These are phyloP conservation scores for Fusarium graminum DNA, from an alignment of 2,329 filamentous ascomycete species.

Conservation along the genomic window DNA sequence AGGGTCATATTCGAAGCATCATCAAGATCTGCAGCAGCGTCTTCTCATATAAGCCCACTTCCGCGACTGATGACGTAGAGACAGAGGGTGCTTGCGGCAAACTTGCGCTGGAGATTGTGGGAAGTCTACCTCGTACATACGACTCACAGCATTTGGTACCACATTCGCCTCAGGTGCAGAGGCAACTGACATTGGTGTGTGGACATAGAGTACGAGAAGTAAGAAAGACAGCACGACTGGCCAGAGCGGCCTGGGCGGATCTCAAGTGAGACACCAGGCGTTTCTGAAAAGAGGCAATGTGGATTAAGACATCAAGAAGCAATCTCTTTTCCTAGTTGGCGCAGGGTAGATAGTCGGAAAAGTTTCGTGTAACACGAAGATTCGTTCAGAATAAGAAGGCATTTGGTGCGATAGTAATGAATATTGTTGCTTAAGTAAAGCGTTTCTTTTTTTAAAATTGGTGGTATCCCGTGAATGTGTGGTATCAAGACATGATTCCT, in stretches of 20 bases:
- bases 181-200: slow-evolving; percentile 64
- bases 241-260: slow-evolving; percentile 64
- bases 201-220: slow-evolving; percentile 68
- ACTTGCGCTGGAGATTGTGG: slow-evolving; percentile 62
- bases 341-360: slow-evolving; percentile 9
- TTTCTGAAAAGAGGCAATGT: slow-evolving; percentile 32
- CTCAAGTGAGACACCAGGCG: slow-evolving; percentile 47
- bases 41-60: slow-evolving; percentile 49
- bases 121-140: slow-evolving; percentile 61
- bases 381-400: slow-evolving; percentile 6
- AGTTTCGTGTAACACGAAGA: slow-evolving; percentile 1
- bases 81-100: slow-evolving; percentile 58
- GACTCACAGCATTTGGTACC: slow-evolving; percentile 62
- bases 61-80: slow-evolving; percentile 41
- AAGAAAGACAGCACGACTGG: slow-evolving; percentile 62
- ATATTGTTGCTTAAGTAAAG: background rate
- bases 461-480: slow-evolving; percentile 7
- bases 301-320: background rate
- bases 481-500: slow-evolving; percentile 28
- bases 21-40: slow-evolving; percentile 61
- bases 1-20: slow-evolving; percentile 63
- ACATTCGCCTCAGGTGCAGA: slow-evolving; percentile 59
- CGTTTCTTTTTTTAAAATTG: slow-evolving; percentile 2
- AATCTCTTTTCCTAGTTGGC: slow-evolving; percentile 14
- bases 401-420: background rate